Evolutionary conservation across 2,329 filamentous ascomycete species (phyloP), one percentile per base, ranked within the genome.

Genomic region (Neofusicoccum parvum): DNA sequence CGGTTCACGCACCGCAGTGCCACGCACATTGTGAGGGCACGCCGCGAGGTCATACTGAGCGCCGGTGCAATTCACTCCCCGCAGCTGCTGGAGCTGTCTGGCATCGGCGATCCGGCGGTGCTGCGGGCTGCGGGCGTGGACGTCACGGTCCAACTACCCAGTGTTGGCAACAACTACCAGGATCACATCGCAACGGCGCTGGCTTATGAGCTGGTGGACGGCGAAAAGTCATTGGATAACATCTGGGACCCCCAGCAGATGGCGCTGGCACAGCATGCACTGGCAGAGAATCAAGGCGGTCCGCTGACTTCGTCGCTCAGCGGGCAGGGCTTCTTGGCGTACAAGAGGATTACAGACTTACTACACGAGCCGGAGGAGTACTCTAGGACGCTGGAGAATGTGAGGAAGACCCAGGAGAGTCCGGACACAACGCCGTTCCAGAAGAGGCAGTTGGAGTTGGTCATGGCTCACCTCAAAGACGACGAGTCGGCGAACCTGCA

Each of bases 131-230:
- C 69, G 32, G 73, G 72, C 5, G 70, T 79, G 0, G 65, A 73
- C 0, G 67, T 72, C 2, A 56, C 74, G 20, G 72, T 77, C 3
- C 69, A 73, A 4, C 69, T 73, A 27, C 70, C 72, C 0, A 66
- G 64, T 5, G 75, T 79, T 1, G 76, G 76, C 2, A 74, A 76
- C 39, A 76, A 76, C 53, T 65, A 78, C 17, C 74, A 74, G 45
- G 76, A 78, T 46, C 75, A 76, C 45, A 70, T 72, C n/a, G 71
- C 51, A 70, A 66, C 4, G 67, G 67, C 1, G 11, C n/a, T 10
- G 10, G 1, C 3, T 2, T 59, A 59, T 14, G 23, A 46, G 27
- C 54, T 59, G 10, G 54, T 23, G 23, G 23, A 23, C 14, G 58
- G 58, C 2, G 17, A 17, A 9, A 15, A 37, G 15, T 66, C 64